Percentiles rank a stretch among this genome's conserved stretches.
phyloP scores from a whole-genome alignment of 345 rosid species.

The Brassica rapa region DNA sequence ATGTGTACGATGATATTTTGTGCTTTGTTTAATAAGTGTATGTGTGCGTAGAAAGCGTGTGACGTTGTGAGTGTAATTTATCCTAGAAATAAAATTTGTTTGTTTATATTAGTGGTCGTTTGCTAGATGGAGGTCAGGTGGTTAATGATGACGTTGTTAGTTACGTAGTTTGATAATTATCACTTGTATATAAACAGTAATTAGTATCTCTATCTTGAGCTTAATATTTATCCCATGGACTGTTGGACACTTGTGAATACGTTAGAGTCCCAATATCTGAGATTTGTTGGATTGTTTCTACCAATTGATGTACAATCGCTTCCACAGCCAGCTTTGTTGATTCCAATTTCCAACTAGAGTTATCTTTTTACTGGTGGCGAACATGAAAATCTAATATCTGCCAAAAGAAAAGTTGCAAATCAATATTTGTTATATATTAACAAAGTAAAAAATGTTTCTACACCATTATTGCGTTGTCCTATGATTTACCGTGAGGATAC shows the following conservation, averaged over 20 bases:
- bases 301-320: background rate
- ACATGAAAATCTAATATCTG: background rate
- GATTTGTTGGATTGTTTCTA: slow-evolving; percentile 2
- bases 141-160: background rate
- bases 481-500: background rate
- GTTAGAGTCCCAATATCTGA: background rate
- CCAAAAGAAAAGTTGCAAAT: background rate
- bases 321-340: background rate
- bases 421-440: background rate
- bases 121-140: background rate
- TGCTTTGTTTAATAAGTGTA: background rate
- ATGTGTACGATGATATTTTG: background rate
- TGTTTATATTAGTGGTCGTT: background rate
- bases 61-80: background rate
- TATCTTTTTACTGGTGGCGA: background rate
- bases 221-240: background rate
- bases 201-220: background rate
- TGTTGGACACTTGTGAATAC: background rate
- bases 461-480: background rate
- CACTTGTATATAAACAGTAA: background rate
- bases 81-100: background rate
- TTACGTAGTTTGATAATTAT: background rate
- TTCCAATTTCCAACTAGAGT: background rate
- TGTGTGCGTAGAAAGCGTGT: background rate
- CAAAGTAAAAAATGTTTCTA: background rate